Percentiles rank a stretch among this genome's conserved stretches.
These are phyloP conservation scores for Aspergillus fijiensis DNA, from an alignment of 2,329 filamentous ascomycete species.

Conservation along the genomic window DNA sequence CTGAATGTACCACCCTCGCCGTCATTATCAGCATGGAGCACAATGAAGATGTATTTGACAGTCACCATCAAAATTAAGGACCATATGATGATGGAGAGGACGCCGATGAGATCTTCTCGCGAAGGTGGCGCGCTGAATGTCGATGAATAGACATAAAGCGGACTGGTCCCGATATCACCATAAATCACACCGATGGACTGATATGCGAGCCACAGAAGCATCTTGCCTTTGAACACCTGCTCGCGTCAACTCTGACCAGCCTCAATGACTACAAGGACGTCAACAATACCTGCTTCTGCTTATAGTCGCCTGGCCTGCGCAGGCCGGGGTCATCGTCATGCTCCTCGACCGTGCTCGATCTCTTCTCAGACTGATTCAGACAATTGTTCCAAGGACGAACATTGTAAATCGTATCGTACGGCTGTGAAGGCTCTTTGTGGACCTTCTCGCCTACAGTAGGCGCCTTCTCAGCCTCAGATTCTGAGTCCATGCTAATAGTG, in stretches of 20 bases:
- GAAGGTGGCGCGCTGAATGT: slow-evolving; percentile 50
- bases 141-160: slow-evolving; percentile 58
- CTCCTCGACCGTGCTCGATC: background rate
- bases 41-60: slow-evolving; percentile 56
- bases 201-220: slow-evolving; percentile 48
- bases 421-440: background rate
- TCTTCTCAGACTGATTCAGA: background rate
- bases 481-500: background rate
- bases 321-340: slow-evolving; percentile 15
- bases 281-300: slow-evolving; percentile 1
- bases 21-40: slow-evolving; percentile 56
- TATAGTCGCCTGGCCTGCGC: slow-evolving; percentile 12
- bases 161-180: slow-evolving; percentile 60
- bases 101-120: slow-evolving; percentile 52
- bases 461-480: background rate
- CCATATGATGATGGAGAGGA: slow-evolving; percentile 57
- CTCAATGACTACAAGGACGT: background rate
- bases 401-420: slow-evolving; percentile 4
- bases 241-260: background rate
- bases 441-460: background rate
- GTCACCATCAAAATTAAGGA: slow-evolving; percentile 57
- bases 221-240: slow-evolving; percentile 14
- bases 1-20: slow-evolving; percentile 60
- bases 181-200: slow-evolving; percentile 59
- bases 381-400: slow-evolving; percentile 5